Percentiles rank a stretch among this genome's conserved stretches.
These are phyloP conservation scores for Calycina marina DNA, from an alignment of 2,329 filamentous ascomycete species.

Conservation along the genomic window DNA sequence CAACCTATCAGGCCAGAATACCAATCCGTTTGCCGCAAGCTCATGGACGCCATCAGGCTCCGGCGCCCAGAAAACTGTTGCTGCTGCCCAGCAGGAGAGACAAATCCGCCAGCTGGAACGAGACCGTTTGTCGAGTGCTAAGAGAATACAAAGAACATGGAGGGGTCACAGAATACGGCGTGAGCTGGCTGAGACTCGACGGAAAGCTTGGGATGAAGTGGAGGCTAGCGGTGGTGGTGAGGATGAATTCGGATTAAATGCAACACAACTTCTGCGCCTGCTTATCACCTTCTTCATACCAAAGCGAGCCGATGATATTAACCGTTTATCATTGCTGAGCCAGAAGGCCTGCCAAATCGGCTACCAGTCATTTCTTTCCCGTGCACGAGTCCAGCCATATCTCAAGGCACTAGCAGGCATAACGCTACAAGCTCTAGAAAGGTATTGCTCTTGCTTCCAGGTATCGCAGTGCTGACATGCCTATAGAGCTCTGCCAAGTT, in stretches of 20 bases:
- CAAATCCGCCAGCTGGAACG: slow-evolving; percentile 67
- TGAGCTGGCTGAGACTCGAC: slow-evolving; percentile 39
- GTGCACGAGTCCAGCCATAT: slow-evolving; percentile 11
- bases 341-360: slow-evolving; percentile 17
- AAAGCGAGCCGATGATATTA: slow-evolving; percentile 30
- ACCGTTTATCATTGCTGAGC: slow-evolving; percentile 30
- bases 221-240: slow-evolving; percentile 27
- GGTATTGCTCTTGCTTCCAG: slow-evolving; percentile 15
- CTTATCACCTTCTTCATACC: slow-evolving; percentile 35
- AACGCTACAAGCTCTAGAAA: slow-evolving; percentile 15
- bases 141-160: slow-evolving; percentile 67
- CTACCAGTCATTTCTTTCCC: slow-evolving; percentile 23
- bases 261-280: slow-evolving; percentile 30
- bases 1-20: slow-evolving; percentile 75
- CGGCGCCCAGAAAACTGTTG: slow-evolving; percentile 62
- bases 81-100: slow-evolving; percentile 76
- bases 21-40: slow-evolving; percentile 62
- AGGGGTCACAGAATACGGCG: slow-evolving; percentile 56
- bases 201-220: slow-evolving; percentile 46
- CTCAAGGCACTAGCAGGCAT: slow-evolving; percentile 14
- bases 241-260: slow-evolving; percentile 21
- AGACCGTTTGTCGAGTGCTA: slow-evolving; percentile 58
- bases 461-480: background rate
- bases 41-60: slow-evolving; percentile 42
- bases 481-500: slow-evolving; percentile 10